Evolutionary conservation across 805 yeast genomes (phyloP).

Genomic region (Myxozyma vanderwaltii): DNA sequence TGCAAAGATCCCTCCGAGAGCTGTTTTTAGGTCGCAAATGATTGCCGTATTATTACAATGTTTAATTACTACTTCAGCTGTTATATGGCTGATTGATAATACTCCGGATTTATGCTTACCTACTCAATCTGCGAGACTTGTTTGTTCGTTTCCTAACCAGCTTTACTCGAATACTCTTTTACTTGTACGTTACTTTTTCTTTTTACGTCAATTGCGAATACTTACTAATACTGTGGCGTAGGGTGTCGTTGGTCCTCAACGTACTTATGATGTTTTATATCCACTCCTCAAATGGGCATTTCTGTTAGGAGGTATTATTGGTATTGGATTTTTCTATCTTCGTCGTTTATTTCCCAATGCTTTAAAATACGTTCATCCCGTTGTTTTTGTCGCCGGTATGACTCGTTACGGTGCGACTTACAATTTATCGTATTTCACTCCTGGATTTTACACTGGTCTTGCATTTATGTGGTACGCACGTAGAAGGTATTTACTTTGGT

Average conservation of each 20-base stretch:
- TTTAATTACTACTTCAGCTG: slow-evolving; percentile 54
- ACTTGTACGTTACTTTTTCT: slow-evolving; percentile 7
- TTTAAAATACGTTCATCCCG: slow-evolving; percentile 30
- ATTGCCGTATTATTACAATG: slow-evolving; percentile 56
- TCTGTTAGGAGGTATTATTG: slow-evolving; percentile 30
- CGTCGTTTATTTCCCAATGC: slow-evolving; percentile 9
- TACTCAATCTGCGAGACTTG: slow-evolving; percentile 28
- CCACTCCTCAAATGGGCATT: slow-evolving; percentile 32
- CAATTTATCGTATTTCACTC: slow-evolving; percentile 41
- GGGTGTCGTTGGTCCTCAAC: slow-evolving; percentile 41
- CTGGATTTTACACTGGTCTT: slow-evolving; percentile 51
- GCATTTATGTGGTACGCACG: slow-evolving; percentile 60
- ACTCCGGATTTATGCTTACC: slow-evolving; percentile 34
- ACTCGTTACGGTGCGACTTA: slow-evolving; percentile 22
- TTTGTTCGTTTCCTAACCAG: slow-evolving; percentile 35
- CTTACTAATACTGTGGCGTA: slow-evolving; percentile 40
- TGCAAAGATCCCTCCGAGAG: slow-evolving; percentile 54
- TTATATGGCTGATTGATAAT: slow-evolving; percentile 48
- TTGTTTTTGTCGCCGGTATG: slow-evolving; percentile 34
- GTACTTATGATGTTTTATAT: slow-evolving; percentile 31
- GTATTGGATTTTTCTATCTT: slow-evolving; percentile 19
- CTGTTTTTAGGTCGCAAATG: slow-evolving; percentile 54
- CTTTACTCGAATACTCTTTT: slow-evolving; percentile 35
- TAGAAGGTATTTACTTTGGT: slow-evolving; percentile 62
- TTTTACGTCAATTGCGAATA: neutral